A percentile compares a stretch with the other conserved stretches of the same genome.
phyloP scores from a whole-genome alignment of 2,329 filamentous ascomycete species.

The Ceratocystis colombiana region DNA sequence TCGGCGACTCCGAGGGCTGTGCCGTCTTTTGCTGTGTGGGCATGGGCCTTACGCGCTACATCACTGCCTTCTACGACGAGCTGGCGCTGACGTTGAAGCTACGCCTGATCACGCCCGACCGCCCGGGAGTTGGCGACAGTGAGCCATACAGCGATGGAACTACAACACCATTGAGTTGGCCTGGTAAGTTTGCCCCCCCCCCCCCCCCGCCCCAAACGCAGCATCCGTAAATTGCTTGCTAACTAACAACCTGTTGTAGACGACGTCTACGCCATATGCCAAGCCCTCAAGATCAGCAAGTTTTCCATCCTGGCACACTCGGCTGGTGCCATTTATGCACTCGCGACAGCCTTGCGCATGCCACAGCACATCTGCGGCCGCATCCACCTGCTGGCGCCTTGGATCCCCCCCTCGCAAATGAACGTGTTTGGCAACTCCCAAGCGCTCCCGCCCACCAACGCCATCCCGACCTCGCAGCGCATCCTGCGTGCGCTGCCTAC shows the following conservation, averaged over 20 bases:
- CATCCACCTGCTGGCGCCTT: slow-evolving; percentile 87
- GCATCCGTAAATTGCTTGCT: background rate
- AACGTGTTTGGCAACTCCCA: slow-evolving; percentile 65
- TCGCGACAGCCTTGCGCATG: slow-evolving; percentile 90
- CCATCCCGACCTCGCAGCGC: slow-evolving; percentile 82
- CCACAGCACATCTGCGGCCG: slow-evolving; percentile 90
- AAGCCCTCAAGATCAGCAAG: slow-evolving; percentile 81
- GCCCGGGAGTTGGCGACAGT: slow-evolving; percentile 87
- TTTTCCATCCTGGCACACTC: slow-evolving; percentile 96
- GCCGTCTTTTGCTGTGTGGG: slow-evolving; percentile 95
- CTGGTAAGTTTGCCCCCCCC: slow-evolving; percentile 49
- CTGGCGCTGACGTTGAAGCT: slow-evolving; percentile 79
- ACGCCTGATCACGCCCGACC: slow-evolving; percentile 83
- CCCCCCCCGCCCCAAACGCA: background rate
- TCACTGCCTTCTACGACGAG: slow-evolving; percentile 96
- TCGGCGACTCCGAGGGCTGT: slow-evolving; percentile 82
- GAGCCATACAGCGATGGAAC: slow-evolving; percentile 73
- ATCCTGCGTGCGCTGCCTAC: slow-evolving; percentile 84
- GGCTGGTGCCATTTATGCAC: slow-evolving; percentile 92
- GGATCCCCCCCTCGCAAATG: slow-evolving; percentile 94
- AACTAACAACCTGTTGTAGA: slow-evolving; percentile 33
- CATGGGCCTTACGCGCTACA: slow-evolving; percentile 92
- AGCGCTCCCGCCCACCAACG: slow-evolving; percentile 66
- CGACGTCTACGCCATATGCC: slow-evolving; percentile 90
- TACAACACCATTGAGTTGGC: slow-evolving; percentile 84